Conservation (phyloP, 1,284 basidiomycete genomes). For the Pseudozyma sp. region DNA sequence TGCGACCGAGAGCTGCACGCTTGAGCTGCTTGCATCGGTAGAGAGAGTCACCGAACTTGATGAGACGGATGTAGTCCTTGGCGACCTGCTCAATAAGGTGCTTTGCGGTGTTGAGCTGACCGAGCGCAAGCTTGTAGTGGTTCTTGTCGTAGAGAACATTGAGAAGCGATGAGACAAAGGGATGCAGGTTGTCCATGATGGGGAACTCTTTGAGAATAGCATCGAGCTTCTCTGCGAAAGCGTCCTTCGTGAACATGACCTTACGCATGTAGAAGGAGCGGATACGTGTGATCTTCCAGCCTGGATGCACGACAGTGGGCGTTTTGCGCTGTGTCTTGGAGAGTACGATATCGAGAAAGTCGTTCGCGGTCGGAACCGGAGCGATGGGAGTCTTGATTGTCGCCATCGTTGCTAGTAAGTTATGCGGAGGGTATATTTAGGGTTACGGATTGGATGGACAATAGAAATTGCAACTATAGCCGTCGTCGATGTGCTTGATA, state of each 20-base stretch:
- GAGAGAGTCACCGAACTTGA: conserved; percentile 68
- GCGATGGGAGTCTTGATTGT: conserved; percentile 75
- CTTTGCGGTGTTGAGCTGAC: conserved; percentile 67
- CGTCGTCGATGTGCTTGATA: neutral
- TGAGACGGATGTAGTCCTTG: conserved; percentile 68
- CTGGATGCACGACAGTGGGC: conserved; percentile 81
- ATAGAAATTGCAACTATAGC: neutral
- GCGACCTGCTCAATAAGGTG: conserved; percentile 68
- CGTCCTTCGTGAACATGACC: conserved; percentile 98
- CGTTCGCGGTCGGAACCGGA: conserved; percentile 92
- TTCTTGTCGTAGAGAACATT: conserved; percentile 69
- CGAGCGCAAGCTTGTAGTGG: conserved; percentile 68
- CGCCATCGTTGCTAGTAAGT: conserved; percentile 39
- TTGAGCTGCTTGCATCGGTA: conserved; percentile 69
- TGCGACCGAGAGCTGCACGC: conserved; percentile 67
- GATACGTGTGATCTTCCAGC: conserved; percentile 98
- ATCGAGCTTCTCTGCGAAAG: conserved; percentile 95
- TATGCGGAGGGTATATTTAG: neutral
- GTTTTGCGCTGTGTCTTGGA: conserved; percentile 97
- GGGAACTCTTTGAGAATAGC: conserved; percentile 96
- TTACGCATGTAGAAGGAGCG: conserved; percentile 96
- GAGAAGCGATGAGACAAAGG: conserved; percentile 67
- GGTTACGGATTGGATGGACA: too few species aligned
- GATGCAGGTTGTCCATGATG: conserved; percentile 63
- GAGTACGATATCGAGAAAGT: conserved; percentile 94